These are phyloP conservation scores for Chalciporus pseudorubinellus DNA, from an alignment of 768 basidiomycete species.

Conservation along the genomic window DNA sequence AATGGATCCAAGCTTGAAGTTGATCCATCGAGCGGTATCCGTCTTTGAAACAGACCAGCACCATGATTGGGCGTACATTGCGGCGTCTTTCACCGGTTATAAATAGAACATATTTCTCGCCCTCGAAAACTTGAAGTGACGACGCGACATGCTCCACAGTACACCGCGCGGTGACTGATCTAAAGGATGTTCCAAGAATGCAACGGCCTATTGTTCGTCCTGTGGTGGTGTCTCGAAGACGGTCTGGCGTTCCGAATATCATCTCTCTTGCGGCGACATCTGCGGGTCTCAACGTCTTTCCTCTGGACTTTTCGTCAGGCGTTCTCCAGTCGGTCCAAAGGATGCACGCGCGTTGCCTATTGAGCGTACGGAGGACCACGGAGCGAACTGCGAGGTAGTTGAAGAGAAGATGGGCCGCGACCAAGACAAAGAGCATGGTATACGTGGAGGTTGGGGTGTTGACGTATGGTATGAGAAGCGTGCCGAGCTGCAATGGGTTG, in stretches of 20 bases:
- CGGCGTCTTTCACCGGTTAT: constrained; percentile 24
- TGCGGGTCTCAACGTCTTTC: constrained; percentile 32
- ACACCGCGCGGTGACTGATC: constrained; percentile 14
- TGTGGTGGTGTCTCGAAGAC: constrained; percentile 38
- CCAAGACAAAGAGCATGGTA: constrained; percentile 46
- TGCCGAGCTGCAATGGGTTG: constrained; percentile 46
- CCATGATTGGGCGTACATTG: neutral
- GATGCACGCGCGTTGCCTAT: constrained; percentile 55
- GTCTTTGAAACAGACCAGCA: constrained; percentile 52
- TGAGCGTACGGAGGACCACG: constrained; percentile 55
- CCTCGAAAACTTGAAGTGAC: constrained; percentile 40
- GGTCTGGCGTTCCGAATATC: constrained; percentile 41
- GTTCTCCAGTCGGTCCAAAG: constrained; percentile 41
- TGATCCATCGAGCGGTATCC: constrained; percentile 47
- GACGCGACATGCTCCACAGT: constrained; percentile 15
- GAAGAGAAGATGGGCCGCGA: constrained; percentile 51
- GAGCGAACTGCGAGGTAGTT: constrained; percentile 63
- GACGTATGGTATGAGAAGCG: constrained; percentile 55
- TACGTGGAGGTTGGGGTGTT: constrained; percentile 49
- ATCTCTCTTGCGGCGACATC: constrained; percentile 43
- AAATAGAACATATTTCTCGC: constrained; percentile 56
- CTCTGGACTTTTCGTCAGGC: constrained; percentile 5
- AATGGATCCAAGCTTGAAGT: constrained; percentile 52
- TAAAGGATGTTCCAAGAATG: constrained; percentile 49
- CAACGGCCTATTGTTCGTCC: constrained; percentile 42